phyloP scores from a whole-genome alignment of 441 rosid genomes.

The Adansonia madagascariensis region DNA sequence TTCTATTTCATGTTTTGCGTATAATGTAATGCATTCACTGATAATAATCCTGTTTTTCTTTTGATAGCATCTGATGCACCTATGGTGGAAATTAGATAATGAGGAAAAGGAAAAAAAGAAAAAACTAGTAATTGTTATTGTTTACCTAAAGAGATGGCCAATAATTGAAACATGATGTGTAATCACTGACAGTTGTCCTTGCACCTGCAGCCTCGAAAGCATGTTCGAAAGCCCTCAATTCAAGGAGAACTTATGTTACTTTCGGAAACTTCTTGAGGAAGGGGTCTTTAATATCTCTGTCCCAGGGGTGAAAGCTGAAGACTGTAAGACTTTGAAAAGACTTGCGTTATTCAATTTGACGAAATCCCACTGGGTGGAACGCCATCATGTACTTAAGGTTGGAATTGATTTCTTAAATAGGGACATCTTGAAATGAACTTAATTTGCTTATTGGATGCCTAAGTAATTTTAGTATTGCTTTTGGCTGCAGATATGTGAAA shows the following conservation, averaged over 20 bases:
- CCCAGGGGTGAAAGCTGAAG: conserved; percentile 59
- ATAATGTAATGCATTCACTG: background rate
- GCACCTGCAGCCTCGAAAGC: conserved; percentile 55
- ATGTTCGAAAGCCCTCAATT: conserved; percentile 83
- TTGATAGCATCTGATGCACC: background rate
- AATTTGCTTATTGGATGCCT: conserved; percentile 1
- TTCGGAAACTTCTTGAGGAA: conserved; percentile 73
- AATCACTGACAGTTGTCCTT: conserved; percentile 32
- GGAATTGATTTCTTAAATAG: conserved; percentile 28
- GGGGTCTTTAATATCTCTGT: conserved; percentile 77
- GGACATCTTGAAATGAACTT: background rate
- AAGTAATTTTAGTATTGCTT: conserved; percentile 15
- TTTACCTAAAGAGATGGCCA: conserved; percentile 1
- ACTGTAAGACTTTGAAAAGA: conserved; percentile 61
- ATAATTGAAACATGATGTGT: conserved; percentile 18
- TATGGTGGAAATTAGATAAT: too few relatives aligned
- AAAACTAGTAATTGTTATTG: background rate
- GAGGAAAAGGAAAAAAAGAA: background rate
- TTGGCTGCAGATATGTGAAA: conserved; percentile 47
- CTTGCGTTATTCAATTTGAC: conserved; percentile 56
- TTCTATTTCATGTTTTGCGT: conserved; percentile 17
- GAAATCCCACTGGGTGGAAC: conserved; percentile 80
- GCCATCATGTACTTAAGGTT: conserved; percentile 66
- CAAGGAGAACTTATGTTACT: conserved; percentile 77
- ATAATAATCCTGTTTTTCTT: background rate